Evolutionary conservation across 345 rosid species (phyloP).

Genomic region (Syzygium jambos): DNA sequence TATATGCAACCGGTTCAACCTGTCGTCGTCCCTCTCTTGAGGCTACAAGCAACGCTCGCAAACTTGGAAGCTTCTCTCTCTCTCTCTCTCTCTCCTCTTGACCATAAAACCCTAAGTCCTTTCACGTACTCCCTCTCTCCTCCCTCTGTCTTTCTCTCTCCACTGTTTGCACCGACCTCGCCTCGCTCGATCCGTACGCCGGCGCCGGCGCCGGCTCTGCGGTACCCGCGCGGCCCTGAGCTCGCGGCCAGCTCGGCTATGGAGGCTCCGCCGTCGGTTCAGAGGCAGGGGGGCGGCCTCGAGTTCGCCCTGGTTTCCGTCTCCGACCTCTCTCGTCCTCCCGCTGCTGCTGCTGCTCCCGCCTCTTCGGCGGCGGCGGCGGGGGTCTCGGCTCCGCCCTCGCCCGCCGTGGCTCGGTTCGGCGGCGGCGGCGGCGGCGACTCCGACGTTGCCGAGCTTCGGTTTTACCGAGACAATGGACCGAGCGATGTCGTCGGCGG

Average conservation of each 20-base stretch:
- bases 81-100: background rate
- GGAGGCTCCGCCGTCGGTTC: background rate
- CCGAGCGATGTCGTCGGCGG: background rate
- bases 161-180: background rate
- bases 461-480: background rate
- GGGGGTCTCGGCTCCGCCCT: background rate
- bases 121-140: background rate
- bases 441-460: background rate
- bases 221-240: background rate
- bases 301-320: background rate
- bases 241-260: background rate
- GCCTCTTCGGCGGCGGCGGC: background rate
- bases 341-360: background rate
- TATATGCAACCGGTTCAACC: too few relatives aligned
- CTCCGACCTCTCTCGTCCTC: background rate
- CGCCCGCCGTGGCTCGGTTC: background rate
- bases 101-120: slow-evolving; percentile 1
- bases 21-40: background rate
- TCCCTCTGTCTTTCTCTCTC: background rate
- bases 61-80: background rate
- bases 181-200: background rate
- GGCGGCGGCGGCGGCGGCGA: background rate
- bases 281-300: background rate
- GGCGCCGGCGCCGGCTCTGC: background rate
- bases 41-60: background rate